These are phyloP conservation scores for Arabidopsis arenosa DNA, from an alignment of 345 rosid genomes.

Conservation along the genomic window DNA sequence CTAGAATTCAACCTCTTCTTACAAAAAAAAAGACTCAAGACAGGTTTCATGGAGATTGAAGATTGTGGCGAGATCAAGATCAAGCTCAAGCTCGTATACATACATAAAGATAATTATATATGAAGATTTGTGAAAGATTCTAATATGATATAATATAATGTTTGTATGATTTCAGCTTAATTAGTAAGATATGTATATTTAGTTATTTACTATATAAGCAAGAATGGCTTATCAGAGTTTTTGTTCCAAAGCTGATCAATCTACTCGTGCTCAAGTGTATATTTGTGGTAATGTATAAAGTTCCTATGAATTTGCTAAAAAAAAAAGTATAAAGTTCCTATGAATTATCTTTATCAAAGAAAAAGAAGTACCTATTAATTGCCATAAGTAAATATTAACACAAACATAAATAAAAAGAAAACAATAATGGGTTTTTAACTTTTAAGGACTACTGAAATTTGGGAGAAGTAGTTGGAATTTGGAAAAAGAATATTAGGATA, in stretches of 20 bases:
- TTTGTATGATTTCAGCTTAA: conserved; percentile 16
- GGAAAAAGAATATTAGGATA: background rate
- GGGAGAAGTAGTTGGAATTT: conserved; percentile 15
- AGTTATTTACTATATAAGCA: background rate
- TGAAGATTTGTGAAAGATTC: conserved; percentile 27
- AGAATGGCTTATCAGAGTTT: conserved; percentile 26
- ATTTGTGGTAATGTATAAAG: background rate
- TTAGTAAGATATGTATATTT: conserved; percentile 12
- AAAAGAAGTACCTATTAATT: too few species aligned
- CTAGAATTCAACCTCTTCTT: background rate
- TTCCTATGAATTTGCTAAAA: background rate
- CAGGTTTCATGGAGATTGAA: conserved; percentile 19
- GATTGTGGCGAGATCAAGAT: conserved; percentile 17
- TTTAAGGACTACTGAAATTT: background rate
- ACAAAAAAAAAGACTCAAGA: background rate
- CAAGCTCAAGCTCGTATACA: background rate
- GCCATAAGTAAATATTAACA: background rate
- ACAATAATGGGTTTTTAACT: background rate
- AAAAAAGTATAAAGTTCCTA: background rate
- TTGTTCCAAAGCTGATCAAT: conserved; percentile 20
- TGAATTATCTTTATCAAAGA: too few species aligned
- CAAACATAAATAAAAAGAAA: background rate
- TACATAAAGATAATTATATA: background rate
- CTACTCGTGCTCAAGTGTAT: background rate
- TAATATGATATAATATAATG: conserved; percentile 21